A percentile compares a stretch with the other conserved stretches of the same genome.
Conservation (phyloP, 768 basidiomycete genomes). For the Leccinellum luteum region DNA sequence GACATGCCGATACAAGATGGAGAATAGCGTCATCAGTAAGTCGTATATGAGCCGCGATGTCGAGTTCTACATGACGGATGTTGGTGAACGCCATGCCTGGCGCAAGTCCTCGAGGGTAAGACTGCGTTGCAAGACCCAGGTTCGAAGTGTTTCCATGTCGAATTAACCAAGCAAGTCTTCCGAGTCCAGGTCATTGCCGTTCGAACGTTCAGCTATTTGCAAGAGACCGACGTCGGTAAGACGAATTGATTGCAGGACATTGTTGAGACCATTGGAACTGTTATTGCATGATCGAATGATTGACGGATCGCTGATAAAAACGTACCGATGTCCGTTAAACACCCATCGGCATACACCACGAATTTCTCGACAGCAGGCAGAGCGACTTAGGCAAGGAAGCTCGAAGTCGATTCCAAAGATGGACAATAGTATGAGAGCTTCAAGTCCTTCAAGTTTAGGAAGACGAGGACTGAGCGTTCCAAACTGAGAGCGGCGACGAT, state of each 20-base stretch:
- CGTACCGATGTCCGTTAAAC: background rate
- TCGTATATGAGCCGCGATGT: too few species aligned
- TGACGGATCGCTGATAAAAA: background rate
- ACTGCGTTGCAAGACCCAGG: background rate
- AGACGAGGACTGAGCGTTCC: too few species aligned
- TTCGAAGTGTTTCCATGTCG: background rate
- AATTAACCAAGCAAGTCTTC: rapidly evolving
- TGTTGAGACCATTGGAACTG: too few species aligned
- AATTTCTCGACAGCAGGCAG: background rate
- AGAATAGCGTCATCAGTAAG: too few species aligned
- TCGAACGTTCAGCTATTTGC: background rate
- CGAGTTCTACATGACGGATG: background rate
- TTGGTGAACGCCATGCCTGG: background rate
- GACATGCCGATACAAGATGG: too few species aligned
- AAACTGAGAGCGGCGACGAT: too few species aligned
- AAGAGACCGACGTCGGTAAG: background rate
- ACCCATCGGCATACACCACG: background rate
- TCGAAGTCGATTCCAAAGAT: too few species aligned
- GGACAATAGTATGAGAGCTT: too few species aligned
- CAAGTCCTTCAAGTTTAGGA: too few species aligned
- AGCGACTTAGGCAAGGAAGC: background rate
- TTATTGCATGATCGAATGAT: background rate
- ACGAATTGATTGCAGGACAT: background rate
- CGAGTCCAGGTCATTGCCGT: too few species aligned
- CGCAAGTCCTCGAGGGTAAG: background rate